Conservation (phyloP, 2,329 filamentous ascomycete species). For the Pseudocercospora eumusae region DNA sequence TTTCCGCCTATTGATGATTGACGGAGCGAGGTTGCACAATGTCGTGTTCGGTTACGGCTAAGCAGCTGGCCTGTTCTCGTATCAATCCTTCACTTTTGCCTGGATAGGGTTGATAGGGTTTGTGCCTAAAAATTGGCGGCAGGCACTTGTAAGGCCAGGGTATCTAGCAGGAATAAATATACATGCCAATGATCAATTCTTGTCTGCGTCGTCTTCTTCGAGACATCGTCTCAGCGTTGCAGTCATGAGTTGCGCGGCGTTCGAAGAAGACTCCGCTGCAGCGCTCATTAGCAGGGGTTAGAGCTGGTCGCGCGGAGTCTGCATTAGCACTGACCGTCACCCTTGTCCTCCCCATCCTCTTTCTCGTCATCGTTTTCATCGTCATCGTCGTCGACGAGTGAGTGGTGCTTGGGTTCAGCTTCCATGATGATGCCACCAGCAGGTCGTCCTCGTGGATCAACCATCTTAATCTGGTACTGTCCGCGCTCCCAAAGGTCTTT, state of each 20-base stretch:
- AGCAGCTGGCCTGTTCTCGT: not conserved
- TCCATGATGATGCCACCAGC: slow-evolving; percentile 52
- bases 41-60: not conserved
- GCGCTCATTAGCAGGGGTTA: not conserved
- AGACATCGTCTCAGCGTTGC: not conserved
- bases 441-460: slow-evolving; percentile 51
- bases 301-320: not conserved
- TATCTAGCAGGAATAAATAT: not conserved
- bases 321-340: not conserved
- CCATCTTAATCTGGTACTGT: slow-evolving; percentile 67
- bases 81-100: not conserved
- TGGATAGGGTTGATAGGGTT: not conserved
- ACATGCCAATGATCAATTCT: not conserved
- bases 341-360: slow-evolving; percentile 11
- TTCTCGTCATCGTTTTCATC: slow-evolving; percentile 30
- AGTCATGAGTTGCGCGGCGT: not conserved
- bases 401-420: slow-evolving; percentile 35
- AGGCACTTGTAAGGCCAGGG: not conserved
- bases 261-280: not conserved
- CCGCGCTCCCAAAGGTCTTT: slow-evolving; percentile 89
- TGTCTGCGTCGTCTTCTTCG: not conserved
- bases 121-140: not conserved
- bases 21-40: not conserved
- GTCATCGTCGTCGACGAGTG: slow-evolving; percentile 29
- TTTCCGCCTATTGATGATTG: too few relatives aligned